Percentiles rank a stretch among this genome's conserved stretches.
Evolutionary conservation across 768 basidiomycete species (phyloP).

Genomic region (Atractiella rhizophila): DNA sequence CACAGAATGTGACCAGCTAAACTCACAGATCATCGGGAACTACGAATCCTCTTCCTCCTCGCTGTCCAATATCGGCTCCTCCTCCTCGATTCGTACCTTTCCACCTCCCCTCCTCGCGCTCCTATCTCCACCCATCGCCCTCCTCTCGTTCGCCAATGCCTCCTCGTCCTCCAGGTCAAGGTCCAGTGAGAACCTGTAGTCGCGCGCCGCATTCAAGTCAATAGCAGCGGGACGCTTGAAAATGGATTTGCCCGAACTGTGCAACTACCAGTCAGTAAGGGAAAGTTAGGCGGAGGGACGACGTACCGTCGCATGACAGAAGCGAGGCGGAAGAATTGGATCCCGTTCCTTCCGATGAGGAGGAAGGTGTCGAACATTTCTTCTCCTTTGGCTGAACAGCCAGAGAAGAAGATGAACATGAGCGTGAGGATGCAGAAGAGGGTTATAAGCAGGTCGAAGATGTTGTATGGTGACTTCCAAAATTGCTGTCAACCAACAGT

Average conservation of each 20-base stretch:
- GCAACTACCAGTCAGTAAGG: neutral
- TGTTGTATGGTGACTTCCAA: conserved; percentile 22
- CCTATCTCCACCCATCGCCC: conserved; percentile 5
- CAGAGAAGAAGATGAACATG: conserved; percentile 63
- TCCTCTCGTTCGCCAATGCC: conserved; percentile 12
- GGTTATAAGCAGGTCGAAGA: conserved; percentile 31
- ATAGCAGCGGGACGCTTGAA: conserved; percentile 23
- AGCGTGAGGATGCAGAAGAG: conserved; percentile 70
- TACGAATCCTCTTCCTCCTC: no score
- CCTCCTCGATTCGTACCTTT: no score
- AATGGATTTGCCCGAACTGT: conserved; percentile 25
- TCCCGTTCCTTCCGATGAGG: conserved; percentile 68
- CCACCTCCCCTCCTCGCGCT: conserved; percentile 2
- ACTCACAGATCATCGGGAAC: no score
- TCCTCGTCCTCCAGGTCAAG: conserved; percentile 25
- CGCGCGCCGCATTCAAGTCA: conserved; percentile 24
- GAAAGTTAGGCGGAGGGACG: neutral
- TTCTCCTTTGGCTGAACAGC: conserved; percentile 74
- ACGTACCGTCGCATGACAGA: conserved; percentile 79
- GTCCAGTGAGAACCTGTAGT: conserved; percentile 22
- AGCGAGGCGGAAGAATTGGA: conserved; percentile 76
- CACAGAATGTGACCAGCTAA: no score
- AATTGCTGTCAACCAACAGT: conserved; percentile 43
- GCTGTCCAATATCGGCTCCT: no score
- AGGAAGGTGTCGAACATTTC: conserved; percentile 79